A percentile compares a stretch with the other conserved stretches of the same genome.
These are phyloP conservation scores for Hebeloma cylindrosporum DNA, from an alignment of 768 basidiomycete genomes.

Conservation along the genomic window DNA sequence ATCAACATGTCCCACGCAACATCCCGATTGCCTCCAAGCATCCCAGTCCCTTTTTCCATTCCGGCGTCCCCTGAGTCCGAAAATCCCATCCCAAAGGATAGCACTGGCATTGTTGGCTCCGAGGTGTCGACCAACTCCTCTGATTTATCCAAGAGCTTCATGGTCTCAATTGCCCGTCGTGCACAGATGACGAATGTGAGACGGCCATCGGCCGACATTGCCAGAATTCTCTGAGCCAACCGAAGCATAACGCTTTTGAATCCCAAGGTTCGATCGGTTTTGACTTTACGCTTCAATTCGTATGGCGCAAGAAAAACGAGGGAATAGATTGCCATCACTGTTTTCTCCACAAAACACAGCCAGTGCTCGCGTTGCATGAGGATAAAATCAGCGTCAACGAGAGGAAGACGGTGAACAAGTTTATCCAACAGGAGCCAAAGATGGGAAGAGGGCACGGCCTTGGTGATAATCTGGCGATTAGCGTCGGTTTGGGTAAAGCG, in stretches of 20 bases:
- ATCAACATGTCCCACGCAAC: constrained; percentile 71
- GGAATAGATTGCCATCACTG: constrained; percentile 81
- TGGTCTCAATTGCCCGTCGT: constrained; percentile 69
- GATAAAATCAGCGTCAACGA: constrained; percentile 73
- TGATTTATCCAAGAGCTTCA: constrained; percentile 77
- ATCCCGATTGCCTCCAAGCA: constrained; percentile 72
- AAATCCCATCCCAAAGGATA: constrained; percentile 86
- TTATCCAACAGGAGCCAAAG: constrained; percentile 65
- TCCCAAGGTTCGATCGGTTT: constrained; percentile 62
- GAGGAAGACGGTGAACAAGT: constrained; percentile 82
- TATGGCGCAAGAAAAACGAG: constrained; percentile 82
- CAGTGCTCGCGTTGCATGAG: constrained; percentile 58
- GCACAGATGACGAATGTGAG: constrained; percentile 52
- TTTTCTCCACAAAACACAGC: constrained; percentile 78
- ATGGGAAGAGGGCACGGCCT: constrained; percentile 54
- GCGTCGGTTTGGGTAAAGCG: constrained; percentile 72
- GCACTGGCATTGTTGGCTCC: constrained; percentile 55
- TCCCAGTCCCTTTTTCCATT: constrained; percentile 70
- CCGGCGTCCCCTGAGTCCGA: constrained; percentile 67
- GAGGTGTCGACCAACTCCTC: constrained; percentile 73
- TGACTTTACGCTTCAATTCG: constrained; percentile 68
- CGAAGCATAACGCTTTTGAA: constrained; percentile 71
- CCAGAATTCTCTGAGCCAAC: constrained; percentile 64
- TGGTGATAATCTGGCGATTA: constrained; percentile 73
- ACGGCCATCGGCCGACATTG: constrained; percentile 52